Percentiles rank a stretch among this genome's conserved stretches.
Evolutionary conservation across 805 yeast species (phyloP).

Genomic region (Spathaspora sp.): DNA sequence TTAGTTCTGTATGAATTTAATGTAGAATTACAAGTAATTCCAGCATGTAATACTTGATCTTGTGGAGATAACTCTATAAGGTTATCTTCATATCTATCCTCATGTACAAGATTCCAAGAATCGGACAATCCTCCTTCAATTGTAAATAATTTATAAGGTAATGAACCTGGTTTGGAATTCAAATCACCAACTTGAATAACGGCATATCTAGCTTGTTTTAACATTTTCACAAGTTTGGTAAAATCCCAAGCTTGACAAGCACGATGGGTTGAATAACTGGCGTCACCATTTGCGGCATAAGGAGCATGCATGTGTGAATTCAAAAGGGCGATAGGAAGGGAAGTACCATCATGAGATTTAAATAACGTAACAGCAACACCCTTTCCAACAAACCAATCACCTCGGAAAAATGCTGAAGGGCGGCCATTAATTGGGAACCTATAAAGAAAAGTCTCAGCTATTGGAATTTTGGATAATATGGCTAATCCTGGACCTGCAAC

Average conservation of each 20-base stretch:
- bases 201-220: slow-evolving; percentile 73
- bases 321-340: slow-evolving; percentile 66
- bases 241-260: slow-evolving; percentile 97
- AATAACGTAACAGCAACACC: slow-evolving; percentile 71
- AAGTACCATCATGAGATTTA: slow-evolving; percentile 43
- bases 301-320: slow-evolving; percentile 99
- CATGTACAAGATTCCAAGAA: slow-evolving; percentile 71
- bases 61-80: slow-evolving; percentile 26
- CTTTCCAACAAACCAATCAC: slow-evolving; percentile 98
- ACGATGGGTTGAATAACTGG: slow-evolving; percentile 84
- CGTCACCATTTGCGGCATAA: slow-evolving; percentile 71
- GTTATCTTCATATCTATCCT: slow-evolving; percentile 7
- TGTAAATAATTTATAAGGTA: slow-evolving; percentile 75
- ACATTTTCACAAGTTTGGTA: slow-evolving; percentile 57
- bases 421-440: slow-evolving; percentile 91
- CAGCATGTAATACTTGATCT: slow-evolving; percentile 67
- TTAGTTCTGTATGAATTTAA: slow-evolving; percentile 81
- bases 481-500: slow-evolving; percentile 92
- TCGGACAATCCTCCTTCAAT: slow-evolving; percentile 67
- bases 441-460: slow-evolving; percentile 71
- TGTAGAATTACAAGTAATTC: slow-evolving; percentile 85
- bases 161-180: slow-evolving; percentile 82
- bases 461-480: slow-evolving; percentile 78
- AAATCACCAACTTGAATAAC: slow-evolving; percentile 91
- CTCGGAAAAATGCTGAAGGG: slow-evolving; percentile 88